A percentile compares a stretch with the other conserved stretches of the same genome.
Evolutionary conservation across 768 basidiomycete genomes (phyloP).

Genomic region (Russula griseocarnosa): DNA sequence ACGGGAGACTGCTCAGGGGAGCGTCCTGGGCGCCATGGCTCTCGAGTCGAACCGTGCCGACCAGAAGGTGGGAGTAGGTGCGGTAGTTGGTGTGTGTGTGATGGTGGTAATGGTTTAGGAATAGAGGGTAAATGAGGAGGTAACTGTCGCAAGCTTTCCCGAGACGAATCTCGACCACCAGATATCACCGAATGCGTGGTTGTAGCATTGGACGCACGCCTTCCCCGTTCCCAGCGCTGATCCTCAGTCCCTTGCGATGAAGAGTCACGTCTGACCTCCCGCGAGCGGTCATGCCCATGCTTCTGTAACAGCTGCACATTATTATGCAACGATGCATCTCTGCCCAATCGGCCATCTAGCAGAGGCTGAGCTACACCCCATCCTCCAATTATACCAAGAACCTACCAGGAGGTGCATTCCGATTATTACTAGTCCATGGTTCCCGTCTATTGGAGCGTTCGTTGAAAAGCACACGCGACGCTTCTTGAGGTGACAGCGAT

Average conservation of each 20-base stretch:
- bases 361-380: constrained; percentile 40
- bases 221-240: constrained; percentile 25
- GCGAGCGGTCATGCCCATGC: constrained; percentile 32
- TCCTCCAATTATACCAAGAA: constrained; percentile 19
- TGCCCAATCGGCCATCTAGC: constrained; percentile 38
- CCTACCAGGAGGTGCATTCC: constrained; percentile 38
- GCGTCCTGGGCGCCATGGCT: constrained; percentile 25
- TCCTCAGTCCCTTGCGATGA: constrained; percentile 25
- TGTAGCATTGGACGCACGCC: constrained; percentile 25
- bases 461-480: constrained; percentile 85
- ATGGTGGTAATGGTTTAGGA: constrained; percentile 18
- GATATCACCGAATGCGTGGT: constrained; percentile 20
- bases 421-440: constrained; percentile 59
- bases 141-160: constrained; percentile 28
- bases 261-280: constrained; percentile 28
- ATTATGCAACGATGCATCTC: constrained; percentile 46
- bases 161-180: constrained; percentile 22
- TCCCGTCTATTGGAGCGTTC: constrained; percentile 89
- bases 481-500: constrained; percentile 50
- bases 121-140: constrained; percentile 23
- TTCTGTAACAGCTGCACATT: constrained; percentile 63
- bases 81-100: constrained; percentile 21
- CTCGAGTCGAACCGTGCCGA: constrained; percentile 21
- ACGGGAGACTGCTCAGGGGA: constrained; percentile 23
- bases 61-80: constrained; percentile 12